phyloP scores from a whole-genome alignment of 148 eudicot species.

The Talinum fruticosum region DNA sequence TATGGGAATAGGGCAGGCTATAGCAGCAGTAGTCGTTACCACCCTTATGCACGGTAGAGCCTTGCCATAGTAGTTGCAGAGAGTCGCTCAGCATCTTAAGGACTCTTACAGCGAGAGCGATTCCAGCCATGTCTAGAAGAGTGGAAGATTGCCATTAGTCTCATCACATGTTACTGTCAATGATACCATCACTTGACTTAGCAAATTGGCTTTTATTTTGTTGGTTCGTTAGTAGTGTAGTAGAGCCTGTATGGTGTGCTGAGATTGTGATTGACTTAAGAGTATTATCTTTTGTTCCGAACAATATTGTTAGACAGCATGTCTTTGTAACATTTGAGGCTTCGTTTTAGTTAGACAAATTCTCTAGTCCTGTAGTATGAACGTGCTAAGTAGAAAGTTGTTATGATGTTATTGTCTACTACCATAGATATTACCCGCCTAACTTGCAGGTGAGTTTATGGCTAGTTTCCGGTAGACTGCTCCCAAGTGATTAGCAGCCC shows the following conservation, averaged over 20 bases:
- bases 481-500: no score
- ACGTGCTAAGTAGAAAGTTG: background rate
- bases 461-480: no score
- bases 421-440: background rate
- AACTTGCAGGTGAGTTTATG: background rate
- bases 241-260: background rate
- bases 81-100: constrained; percentile 28
- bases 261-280: constrained; percentile 29
- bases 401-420: background rate
- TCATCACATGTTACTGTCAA: constrained; percentile 15
- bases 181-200: constrained; percentile 7
- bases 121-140: constrained; percentile 32
- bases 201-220: constrained; percentile 8
- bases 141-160: constrained; percentile 33
- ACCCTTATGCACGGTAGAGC: constrained; percentile 50
- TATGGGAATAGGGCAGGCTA: constrained; percentile 70
- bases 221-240: constrained; percentile 16
- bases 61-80: constrained; percentile 31
- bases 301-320: constrained; percentile 7
- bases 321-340: constrained; percentile 17
- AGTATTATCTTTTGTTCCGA: constrained; percentile 14
- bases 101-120: constrained; percentile 9
- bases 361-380: background rate
- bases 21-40: constrained; percentile 58
- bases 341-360: background rate